These are phyloP conservation scores for Myriosclerotinia scirpicola DNA, from an alignment of 2,329 filamentous ascomycete species.

Conservation along the genomic window DNA sequence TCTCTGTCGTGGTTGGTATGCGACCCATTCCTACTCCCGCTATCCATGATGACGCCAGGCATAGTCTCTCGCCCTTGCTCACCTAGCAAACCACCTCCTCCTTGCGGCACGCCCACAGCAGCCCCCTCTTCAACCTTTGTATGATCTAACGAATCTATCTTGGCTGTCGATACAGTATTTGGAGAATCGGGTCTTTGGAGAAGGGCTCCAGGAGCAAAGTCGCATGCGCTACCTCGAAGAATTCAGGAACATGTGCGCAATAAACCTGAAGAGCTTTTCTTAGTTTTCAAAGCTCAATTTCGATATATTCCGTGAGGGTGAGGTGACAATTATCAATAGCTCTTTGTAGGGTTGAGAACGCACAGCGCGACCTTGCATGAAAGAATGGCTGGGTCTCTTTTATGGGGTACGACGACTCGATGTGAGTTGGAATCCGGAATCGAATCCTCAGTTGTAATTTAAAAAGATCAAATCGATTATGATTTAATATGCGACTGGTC, in stretches of 20 bases:
- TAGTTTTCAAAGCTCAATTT: conserved; percentile 10
- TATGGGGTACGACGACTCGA: conserved; percentile 22
- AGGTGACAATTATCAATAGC: conserved; percentile 23
- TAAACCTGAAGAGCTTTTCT: conserved; percentile 21
- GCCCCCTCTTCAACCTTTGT: conserved; percentile 34
- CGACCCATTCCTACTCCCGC: conserved; percentile 53
- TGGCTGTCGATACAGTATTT: conserved; percentile 34
- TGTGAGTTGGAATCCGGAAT: conserved; percentile 8
- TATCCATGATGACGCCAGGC: conserved; percentile 58
- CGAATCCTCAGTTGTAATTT: background rate
- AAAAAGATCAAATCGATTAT: background rate
- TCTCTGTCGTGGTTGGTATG: conserved; percentile 58
- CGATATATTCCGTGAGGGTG: conserved; percentile 1
- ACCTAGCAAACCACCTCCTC: conserved; percentile 34
- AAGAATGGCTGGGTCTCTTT: conserved; percentile 31
- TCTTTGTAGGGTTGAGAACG: conserved; percentile 32
- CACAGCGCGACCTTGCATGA: conserved; percentile 38
- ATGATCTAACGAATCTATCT: conserved; percentile 41
- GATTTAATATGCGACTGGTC: conserved; percentile 11
- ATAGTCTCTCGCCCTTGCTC: conserved; percentile 42
- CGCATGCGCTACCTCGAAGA: conserved; percentile 37
- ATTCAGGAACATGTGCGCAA: conserved; percentile 38
- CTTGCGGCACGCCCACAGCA: conserved; percentile 35
- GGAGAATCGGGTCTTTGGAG: conserved; percentile 21
- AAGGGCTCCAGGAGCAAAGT: conserved; percentile 32